Evolutionary conservation across 345 rosid species (phyloP).

Genomic region (thale cress (Arabidopsis thaliana)): DNA sequence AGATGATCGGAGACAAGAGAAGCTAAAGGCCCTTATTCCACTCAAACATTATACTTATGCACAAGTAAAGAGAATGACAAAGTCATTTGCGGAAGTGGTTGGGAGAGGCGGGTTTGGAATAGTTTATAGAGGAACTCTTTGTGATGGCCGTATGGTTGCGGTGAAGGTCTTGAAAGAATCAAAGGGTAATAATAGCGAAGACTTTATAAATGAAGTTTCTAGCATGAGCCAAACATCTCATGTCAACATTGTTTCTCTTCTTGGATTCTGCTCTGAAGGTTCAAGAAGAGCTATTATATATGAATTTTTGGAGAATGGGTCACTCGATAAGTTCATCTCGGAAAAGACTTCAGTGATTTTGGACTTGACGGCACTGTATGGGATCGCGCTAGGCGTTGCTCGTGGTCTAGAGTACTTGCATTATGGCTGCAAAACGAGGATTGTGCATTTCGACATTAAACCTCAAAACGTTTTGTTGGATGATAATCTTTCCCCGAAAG

Average conservation of each 20-base stretch:
- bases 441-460: background rate
- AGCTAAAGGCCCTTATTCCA: background rate
- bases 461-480: background rate
- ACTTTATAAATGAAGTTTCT: conserved; percentile 42
- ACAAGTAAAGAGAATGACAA: background rate
- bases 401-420: background rate
- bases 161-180: conserved; percentile 34
- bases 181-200: conserved; percentile 12
- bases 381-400: background rate
- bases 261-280: conserved; percentile 1
- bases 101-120: background rate
- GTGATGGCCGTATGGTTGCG: conserved; percentile 1
- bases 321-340: background rate
- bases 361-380: background rate
- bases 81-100: background rate
- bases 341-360: background rate
- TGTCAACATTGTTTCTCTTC: background rate
- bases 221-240: conserved; percentile 47
- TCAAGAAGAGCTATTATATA: background rate
- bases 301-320: background rate
- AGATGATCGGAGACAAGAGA: background rate
- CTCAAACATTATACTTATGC: background rate
- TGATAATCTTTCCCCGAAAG: background rate
- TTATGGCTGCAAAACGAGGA: background rate
- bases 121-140: background rate